Conservation (phyloP, 2,329 filamentous ascomycete species). For the Cladosporium sp. region DNA sequence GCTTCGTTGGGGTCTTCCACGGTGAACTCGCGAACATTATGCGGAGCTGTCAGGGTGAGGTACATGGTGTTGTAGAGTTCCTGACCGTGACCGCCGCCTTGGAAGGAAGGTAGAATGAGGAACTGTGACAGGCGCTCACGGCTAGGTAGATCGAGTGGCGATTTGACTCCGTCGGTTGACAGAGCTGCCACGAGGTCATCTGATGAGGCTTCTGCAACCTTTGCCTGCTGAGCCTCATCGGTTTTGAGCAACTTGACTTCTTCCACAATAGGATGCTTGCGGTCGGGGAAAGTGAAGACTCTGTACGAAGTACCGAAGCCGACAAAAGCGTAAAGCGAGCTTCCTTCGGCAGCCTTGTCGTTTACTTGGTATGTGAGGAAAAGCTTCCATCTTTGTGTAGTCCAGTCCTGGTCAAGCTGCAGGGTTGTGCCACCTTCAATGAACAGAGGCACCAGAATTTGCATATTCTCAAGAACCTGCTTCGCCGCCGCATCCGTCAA, state of each 20-base stretch:
- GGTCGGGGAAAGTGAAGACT: constrained; percentile 58
- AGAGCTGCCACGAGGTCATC: constrained; percentile 5
- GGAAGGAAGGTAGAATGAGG: constrained; percentile 83
- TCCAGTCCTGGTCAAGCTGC: constrained; percentile 70
- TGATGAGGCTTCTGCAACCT: background rate
- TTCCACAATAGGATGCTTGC: constrained; percentile 21
- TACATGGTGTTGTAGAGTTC: constrained; percentile 82
- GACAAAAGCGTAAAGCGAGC: constrained; percentile 73
- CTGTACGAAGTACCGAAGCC: constrained; percentile 91
- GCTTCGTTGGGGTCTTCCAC: constrained; percentile 91
- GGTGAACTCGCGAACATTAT: constrained; percentile 76
- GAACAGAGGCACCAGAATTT: constrained; percentile 80
- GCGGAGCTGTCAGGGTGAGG: constrained; percentile 63
- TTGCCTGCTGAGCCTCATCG: background rate
- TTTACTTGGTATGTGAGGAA: constrained; percentile 65
- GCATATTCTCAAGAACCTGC: constrained; percentile 74
- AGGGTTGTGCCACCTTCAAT: constrained; percentile 91
- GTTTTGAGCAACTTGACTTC: constrained; percentile 1
- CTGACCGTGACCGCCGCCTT: constrained; percentile 75
- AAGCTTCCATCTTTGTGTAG: constrained; percentile 82
- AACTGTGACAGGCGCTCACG: constrained; percentile 91
- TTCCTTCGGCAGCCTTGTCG: constrained; percentile 31
- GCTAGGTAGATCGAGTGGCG: constrained; percentile 64
- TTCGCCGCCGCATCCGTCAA: constrained; percentile 70
- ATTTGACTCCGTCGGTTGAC: constrained; percentile 42